These are phyloP conservation scores for Mikania micrantha DNA, from an alignment of 129 eudicot species.

Conservation along the genomic window DNA sequence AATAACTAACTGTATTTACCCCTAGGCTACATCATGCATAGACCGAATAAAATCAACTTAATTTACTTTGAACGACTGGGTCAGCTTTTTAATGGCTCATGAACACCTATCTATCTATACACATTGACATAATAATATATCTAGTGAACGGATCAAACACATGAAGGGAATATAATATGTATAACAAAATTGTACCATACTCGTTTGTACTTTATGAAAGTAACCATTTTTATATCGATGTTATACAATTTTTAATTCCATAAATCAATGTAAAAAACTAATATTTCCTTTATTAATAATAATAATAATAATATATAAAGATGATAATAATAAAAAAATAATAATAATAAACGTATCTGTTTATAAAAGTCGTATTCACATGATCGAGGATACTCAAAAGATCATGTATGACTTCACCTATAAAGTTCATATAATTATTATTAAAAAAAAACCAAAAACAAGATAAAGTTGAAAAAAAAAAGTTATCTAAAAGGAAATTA, in stretches of 20 bases:
- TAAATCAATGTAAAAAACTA: background rate
- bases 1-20: too few relatives aligned
- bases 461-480: background rate
- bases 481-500: background rate
- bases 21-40: too few relatives aligned
- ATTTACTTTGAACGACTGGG: too few relatives aligned
- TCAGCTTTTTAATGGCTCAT: too few relatives aligned
- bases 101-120: too few relatives aligned
- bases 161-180: background rate
- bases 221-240: background rate
- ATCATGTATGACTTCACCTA: too few relatives aligned
- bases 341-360: too few relatives aligned
- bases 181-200: background rate
- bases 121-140: too few relatives aligned
- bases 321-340: background rate
- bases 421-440: background rate
- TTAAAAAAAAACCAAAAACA: background rate
- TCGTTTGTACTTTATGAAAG: background rate
- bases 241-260: slow-evolving; percentile 1
- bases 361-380: background rate
- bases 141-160: too few relatives aligned
- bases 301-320: background rate
- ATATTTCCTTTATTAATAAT: background rate
- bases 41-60: too few relatives aligned
- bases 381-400: background rate